phyloP scores from a whole-genome alignment of 208 protist genomes.

The Trypanosoma congolense region DNA sequence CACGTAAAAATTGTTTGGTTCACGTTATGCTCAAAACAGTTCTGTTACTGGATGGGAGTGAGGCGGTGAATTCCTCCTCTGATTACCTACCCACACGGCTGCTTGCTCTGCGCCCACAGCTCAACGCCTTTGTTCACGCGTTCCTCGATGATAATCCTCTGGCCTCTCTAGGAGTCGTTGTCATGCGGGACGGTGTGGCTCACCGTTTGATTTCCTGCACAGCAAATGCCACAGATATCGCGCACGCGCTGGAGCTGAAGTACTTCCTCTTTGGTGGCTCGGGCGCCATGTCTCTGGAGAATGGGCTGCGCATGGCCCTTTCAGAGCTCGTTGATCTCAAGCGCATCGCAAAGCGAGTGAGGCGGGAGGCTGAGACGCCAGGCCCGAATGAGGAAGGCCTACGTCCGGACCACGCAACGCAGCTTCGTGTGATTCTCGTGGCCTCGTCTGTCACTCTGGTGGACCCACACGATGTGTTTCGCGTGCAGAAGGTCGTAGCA shows the following conservation, averaged over 20 bases:
- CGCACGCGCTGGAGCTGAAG: slow-evolving; percentile 58
- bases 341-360: slow-evolving; percentile 28
- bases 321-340: slow-evolving; percentile 74
- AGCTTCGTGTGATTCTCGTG: slow-evolving; percentile 55
- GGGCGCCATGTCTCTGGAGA: slow-evolving; percentile 68
- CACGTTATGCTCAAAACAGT: slow-evolving; percentile 71
- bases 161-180: slow-evolving; percentile 63
- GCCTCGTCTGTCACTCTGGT: slow-evolving; percentile 77
- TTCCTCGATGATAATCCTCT: slow-evolving; percentile 73
- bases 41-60: slow-evolving; percentile 79
- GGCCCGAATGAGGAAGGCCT: background rate
- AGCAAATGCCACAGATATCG: slow-evolving; percentile 60
- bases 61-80: slow-evolving; percentile 69
- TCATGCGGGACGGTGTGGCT: slow-evolving; percentile 76
- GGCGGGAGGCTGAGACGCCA: slow-evolving; percentile 8
- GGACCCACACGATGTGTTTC: slow-evolving; percentile 71
- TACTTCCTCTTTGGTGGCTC: slow-evolving; percentile 80
- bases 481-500: slow-evolving; percentile 45
- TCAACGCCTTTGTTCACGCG: slow-evolving; percentile 44
- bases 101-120: slow-evolving; percentile 58
- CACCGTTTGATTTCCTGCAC: slow-evolving; percentile 54
- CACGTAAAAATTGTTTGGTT: background rate
- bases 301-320: slow-evolving; percentile 70
- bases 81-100: slow-evolving; percentile 85
- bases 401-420: slow-evolving; percentile 14